A percentile compares a stretch with the other conserved stretches of the same genome.
Conservation (phyloP, 106 monocot genomes). For the Allium sativum region DNA sequence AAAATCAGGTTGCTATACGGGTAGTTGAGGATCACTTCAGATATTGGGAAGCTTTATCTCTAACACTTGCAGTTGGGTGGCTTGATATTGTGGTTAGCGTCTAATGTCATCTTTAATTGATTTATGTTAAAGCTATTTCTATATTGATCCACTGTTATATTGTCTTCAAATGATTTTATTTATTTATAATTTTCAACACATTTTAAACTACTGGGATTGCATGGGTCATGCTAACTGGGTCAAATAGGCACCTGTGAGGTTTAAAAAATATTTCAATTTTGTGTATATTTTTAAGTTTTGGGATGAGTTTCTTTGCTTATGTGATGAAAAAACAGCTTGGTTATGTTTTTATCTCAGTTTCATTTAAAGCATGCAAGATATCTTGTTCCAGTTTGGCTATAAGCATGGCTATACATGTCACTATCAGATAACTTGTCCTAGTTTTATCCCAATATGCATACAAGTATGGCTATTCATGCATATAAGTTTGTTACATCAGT, state of each 20-base stretch:
- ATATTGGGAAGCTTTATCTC: constrained; percentile 84
- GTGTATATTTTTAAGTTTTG: no score
- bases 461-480: no score
- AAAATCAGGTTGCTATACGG: constrained; percentile 12
- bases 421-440: no score
- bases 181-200: constrained; percentile 12
- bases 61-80: constrained; percentile 87
- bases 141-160: neutral
- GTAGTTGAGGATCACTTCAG: constrained; percentile 80
- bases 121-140: neutral
- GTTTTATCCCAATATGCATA: no score
- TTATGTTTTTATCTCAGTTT: no score
- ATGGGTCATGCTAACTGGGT: constrained; percentile 88
- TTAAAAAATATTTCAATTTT: constrained; percentile 6
- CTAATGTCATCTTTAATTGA: neutral
- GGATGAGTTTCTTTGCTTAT: no score
- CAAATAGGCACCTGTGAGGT: constrained; percentile 91
- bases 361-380: no score
- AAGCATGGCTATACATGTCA: no score
- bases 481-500: no score
- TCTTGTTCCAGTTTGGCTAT: no score
- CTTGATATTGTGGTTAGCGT: constrained; percentile 77
- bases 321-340: no score
- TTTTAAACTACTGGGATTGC: constrained; percentile 84
- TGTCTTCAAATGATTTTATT: no score